Evolutionary conservation across 805 yeast genomes (phyloP).

Genomic region (Saccharomycopsis amapae): DNA sequence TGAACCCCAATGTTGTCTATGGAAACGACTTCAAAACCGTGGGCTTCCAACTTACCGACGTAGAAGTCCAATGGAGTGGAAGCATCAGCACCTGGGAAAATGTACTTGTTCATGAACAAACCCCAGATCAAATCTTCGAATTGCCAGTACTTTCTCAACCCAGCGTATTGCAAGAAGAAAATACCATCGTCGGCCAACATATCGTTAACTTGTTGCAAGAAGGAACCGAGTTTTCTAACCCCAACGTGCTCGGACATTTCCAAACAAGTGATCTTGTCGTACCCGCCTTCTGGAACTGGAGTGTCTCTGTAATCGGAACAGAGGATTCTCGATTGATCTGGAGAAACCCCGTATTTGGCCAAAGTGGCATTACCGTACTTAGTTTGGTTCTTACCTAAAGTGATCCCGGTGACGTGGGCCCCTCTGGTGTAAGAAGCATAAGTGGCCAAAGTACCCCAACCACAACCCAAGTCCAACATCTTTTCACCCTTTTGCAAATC

Average conservation of each 20-base stretch:
- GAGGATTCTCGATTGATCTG: slow-evolving; percentile 66
- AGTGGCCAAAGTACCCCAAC: slow-evolving; percentile 92
- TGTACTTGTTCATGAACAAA: slow-evolving; percentile 89
- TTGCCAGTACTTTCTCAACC: slow-evolving; percentile 88
- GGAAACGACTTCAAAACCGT: slow-evolving; percentile 79
- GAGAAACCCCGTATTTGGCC: slow-evolving; percentile 56
- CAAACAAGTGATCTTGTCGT: slow-evolving; percentile 82
- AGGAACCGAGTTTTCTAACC: slow-evolving; percentile 69
- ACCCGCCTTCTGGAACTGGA: slow-evolving; percentile 61
- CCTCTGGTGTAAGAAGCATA: slow-evolving; percentile 77
- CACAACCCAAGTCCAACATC: slow-evolving; percentile 84
- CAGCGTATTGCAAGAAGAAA: slow-evolving; percentile 83
- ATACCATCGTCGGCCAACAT: slow-evolving; percentile 89
- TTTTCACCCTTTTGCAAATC: slow-evolving; percentile 64
- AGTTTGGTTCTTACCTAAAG: slow-evolving; percentile 87
- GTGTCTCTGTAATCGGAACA: slow-evolving; percentile 89
- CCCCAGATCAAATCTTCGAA: slow-evolving; percentile 94
- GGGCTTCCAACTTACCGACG: slow-evolving; percentile 64
- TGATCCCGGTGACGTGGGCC: slow-evolving; percentile 82
- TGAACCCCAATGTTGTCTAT: slow-evolving; percentile 89
- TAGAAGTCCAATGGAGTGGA: slow-evolving; percentile 89
- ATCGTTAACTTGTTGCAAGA: slow-evolving; percentile 73
- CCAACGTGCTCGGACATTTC: slow-evolving; percentile 98
- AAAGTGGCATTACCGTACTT: slow-evolving; percentile 76
- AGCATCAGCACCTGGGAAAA: slow-evolving; percentile 97